Evolutionary conservation across 2,329 filamentous ascomycete species (phyloP).

Genomic region (Fusarium nodosum): DNA sequence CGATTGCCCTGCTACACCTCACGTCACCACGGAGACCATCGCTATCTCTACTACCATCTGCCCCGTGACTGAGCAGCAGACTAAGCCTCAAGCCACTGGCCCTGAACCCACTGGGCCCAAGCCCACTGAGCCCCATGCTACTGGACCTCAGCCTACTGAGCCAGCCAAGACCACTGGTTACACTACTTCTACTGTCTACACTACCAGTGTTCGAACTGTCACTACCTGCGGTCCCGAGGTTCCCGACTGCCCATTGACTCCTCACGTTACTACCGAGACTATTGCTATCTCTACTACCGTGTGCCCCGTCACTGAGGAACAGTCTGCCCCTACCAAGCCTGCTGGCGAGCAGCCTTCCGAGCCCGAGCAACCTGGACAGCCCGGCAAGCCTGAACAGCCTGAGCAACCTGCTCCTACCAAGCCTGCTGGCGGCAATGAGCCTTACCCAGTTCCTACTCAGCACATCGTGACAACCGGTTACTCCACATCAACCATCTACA

Average conservation of each 20-base stretch:
- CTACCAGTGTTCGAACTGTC: slow-evolving; percentile 40
- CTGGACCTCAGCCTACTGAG: slow-evolving; percentile 12
- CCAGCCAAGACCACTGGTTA: slow-evolving; percentile 32
- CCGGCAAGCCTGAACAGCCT: background rate
- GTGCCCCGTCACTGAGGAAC: slow-evolving; percentile 29
- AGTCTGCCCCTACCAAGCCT: slow-evolving; percentile 10
- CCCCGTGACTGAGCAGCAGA: slow-evolving; percentile 36
- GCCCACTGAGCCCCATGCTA: slow-evolving; percentile 12
- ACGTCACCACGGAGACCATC: slow-evolving; percentile 36
- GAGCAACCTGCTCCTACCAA: slow-evolving; percentile 3
- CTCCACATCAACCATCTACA: slow-evolving; percentile 35
- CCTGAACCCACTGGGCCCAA: slow-evolving; percentile 17
- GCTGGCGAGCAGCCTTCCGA: background rate
- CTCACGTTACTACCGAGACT: slow-evolving; percentile 25
- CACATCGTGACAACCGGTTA: slow-evolving; percentile 30
- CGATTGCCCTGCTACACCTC: slow-evolving; percentile 24
- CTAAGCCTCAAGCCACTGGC: slow-evolving; percentile 7
- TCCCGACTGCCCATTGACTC: slow-evolving; percentile 15
- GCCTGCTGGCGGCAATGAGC: slow-evolving; percentile 4
- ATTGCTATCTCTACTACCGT: slow-evolving; percentile 38
- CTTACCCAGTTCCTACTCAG: slow-evolving; percentile 14
- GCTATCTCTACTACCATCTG: slow-evolving; percentile 35
- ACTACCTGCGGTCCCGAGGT: slow-evolving; percentile 25
- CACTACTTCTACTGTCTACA: slow-evolving; percentile 36
- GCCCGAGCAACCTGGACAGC: background rate